These are phyloP conservation scores for Starmerella powellii DNA, from an alignment of 805 yeast genomes.

Conservation along the genomic window DNA sequence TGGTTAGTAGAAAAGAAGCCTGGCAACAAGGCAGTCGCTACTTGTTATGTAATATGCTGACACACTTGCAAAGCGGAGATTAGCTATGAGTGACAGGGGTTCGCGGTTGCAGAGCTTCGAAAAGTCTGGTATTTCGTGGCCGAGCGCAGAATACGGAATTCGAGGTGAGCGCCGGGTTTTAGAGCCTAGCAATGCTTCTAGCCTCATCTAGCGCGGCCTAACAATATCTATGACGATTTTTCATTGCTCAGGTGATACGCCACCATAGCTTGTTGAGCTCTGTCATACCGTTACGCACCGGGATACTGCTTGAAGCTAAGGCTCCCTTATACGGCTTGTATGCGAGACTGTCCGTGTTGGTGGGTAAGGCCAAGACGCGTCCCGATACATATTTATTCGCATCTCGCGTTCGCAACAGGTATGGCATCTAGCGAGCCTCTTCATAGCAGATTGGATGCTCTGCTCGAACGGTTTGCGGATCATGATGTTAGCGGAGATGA, in stretches of 20 bases:
- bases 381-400: neutral
- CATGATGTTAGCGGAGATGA: conserved; percentile 1
- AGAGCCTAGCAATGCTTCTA: too few species aligned
- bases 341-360: neutral
- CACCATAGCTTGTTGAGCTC: too few species aligned
- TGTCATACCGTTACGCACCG: too few species aligned
- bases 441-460: conserved; percentile 14
- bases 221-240: too few species aligned
- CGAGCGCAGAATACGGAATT: too few species aligned
- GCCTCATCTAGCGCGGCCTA: too few species aligned
- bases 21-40: neutral
- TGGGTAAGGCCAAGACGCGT: neutral
- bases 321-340: neutral
- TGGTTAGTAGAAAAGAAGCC: neutral
- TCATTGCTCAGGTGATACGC: too few species aligned
- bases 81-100: too few species aligned
- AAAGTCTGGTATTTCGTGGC: too few species aligned
- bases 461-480: conserved; percentile 10
- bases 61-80: neutral
- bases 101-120: too few species aligned
- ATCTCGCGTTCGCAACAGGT: neutral
- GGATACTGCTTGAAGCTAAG: too few species aligned
- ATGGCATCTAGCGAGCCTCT: neutral
- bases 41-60: neutral
- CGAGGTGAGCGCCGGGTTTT: too few species aligned